phyloP scores from a whole-genome alignment of 768 basidiomycete species.

The Calocybe indica region DNA sequence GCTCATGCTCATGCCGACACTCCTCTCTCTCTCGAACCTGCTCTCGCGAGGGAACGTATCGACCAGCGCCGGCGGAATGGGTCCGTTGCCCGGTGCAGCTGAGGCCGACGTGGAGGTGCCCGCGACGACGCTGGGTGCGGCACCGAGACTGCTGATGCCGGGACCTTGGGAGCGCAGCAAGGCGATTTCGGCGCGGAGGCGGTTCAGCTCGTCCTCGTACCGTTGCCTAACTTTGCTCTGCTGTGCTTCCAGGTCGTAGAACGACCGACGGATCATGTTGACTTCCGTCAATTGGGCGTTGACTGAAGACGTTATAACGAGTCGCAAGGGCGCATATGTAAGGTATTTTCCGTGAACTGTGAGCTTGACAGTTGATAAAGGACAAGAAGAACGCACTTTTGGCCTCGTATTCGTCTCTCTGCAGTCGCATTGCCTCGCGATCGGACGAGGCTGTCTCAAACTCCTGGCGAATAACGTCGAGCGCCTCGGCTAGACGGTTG shows the following conservation, averaged over 20 bases:
- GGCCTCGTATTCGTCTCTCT: conserved; percentile 85
- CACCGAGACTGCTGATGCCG: too few relatives aligned
- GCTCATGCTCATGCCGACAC: too few relatives aligned
- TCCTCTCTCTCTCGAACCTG: too few relatives aligned
- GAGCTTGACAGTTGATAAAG: neutral
- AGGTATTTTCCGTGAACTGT: neutral
- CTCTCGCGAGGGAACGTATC: too few relatives aligned
- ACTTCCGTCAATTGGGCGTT: conserved; percentile 91
- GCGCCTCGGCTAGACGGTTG: conserved; percentile 63
- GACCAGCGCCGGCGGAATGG: conserved; percentile 8
- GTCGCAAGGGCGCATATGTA: neutral
- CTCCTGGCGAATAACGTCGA: conserved; percentile 80
- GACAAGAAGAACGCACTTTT: conserved; percentile 55
- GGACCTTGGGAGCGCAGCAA: conserved; percentile 25
- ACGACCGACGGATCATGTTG: conserved; percentile 80
- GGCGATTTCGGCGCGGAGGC: conserved; percentile 61
- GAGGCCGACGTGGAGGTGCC: conserved; percentile 3
- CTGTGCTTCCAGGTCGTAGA: conserved; percentile 86
- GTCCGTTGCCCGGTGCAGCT: conserved; percentile 8
- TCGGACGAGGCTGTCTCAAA: conserved; percentile 75
- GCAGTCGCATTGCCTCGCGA: conserved; percentile 56
- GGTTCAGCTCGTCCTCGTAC: conserved; percentile 77
- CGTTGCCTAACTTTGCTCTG: conserved; percentile 79
- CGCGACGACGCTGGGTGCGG: too few relatives aligned
- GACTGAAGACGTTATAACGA: conserved; percentile 1